Conservation (phyloP, 2,329 filamentous ascomycete genomes). For the Colletotrichum gigasporum region DNA sequence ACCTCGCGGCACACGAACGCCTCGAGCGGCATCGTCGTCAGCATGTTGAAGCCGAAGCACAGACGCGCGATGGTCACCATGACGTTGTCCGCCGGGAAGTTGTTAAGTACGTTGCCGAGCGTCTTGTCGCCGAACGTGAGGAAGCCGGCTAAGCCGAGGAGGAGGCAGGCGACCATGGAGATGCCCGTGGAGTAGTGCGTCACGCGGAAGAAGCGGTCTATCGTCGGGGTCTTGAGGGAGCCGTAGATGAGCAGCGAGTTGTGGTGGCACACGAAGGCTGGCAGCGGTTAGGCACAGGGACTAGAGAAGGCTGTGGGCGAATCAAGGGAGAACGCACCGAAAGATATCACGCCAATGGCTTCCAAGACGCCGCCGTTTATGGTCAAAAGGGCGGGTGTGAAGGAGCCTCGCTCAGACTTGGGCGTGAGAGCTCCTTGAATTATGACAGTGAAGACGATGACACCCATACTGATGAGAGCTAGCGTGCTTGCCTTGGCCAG, state of each 20-base stretch:
- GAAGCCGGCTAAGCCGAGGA: slow-evolving; percentile 90
- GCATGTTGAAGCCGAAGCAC: slow-evolving; percentile 98
- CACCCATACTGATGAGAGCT: slow-evolving; percentile 89
- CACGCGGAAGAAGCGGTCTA: slow-evolving; percentile 92
- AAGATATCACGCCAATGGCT: slow-evolving; percentile 97
- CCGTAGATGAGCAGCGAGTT: slow-evolving; percentile 98
- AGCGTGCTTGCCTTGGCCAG: slow-evolving; percentile 95
- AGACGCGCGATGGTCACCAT: slow-evolving; percentile 95
- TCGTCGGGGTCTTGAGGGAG: slow-evolving; percentile 90
- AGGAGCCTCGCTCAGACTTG: slow-evolving; percentile 73
- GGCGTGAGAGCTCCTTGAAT: slow-evolving; percentile 84
- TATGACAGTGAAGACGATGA: slow-evolving; percentile 89
- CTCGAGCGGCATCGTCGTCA: slow-evolving; percentile 94
- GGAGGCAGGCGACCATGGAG: slow-evolving; percentile 90
- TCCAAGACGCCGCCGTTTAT: slow-evolving; percentile 92
- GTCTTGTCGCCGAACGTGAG: slow-evolving; percentile 93
- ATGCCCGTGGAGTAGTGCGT: slow-evolving; percentile 93
- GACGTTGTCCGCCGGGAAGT: slow-evolving; percentile 89
- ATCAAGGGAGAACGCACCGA: slow-evolving; percentile 65
- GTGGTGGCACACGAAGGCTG: slow-evolving; percentile 81
- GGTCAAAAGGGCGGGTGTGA: slow-evolving; percentile 76
- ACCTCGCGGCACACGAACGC: slow-evolving; percentile 98
- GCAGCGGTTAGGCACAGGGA: slow-evolving; percentile 44
- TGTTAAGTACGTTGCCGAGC: slow-evolving; percentile 96
- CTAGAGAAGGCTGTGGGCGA: not conserved